Conservation (phyloP, 495 filamentous ascomycete species). For the Tetracladium setigerum region DNA sequence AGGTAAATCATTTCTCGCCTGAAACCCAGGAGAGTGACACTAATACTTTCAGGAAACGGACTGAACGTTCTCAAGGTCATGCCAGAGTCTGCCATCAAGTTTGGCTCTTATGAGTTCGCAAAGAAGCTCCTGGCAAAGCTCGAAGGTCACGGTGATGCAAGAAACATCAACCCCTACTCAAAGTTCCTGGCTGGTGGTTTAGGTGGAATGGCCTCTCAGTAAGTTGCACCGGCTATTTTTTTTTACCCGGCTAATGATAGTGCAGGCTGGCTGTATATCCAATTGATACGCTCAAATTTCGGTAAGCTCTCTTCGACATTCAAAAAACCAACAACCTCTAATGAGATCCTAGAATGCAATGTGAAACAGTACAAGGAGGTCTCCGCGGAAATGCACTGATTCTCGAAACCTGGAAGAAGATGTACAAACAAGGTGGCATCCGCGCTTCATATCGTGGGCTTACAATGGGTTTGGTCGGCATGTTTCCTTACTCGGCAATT, state of each 20-base stretch:
- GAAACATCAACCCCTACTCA: slow-evolving; percentile 68
- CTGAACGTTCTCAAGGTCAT: slow-evolving; percentile 96
- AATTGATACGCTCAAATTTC: slow-evolving; percentile 93
- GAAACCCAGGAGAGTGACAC: slow-evolving; percentile 4
- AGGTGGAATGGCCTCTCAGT: slow-evolving; percentile 90
- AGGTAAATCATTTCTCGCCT: slow-evolving; percentile 46
- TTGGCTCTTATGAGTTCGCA: slow-evolving; percentile 92
- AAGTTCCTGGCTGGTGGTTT: slow-evolving; percentile 85
- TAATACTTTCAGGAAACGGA: slow-evolving; percentile 71
- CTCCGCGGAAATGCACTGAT: slow-evolving; percentile 80
- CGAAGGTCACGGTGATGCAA: slow-evolving; percentile 83
- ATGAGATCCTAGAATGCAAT: slow-evolving; percentile 60
- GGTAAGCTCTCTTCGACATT: slow-evolving; percentile 13
- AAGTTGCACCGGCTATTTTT: slow-evolving; percentile 26
- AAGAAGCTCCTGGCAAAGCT: slow-evolving; percentile 80
- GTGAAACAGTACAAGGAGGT: slow-evolving; percentile 81
- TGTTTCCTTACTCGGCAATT: slow-evolving; percentile 97
- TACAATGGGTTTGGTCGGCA: slow-evolving; percentile 84
- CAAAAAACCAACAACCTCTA: slow-evolving; percentile 31
- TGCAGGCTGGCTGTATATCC: slow-evolving; percentile 85
- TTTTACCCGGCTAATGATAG: not conserved
- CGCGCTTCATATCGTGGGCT: slow-evolving; percentile 84
- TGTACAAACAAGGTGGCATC: slow-evolving; percentile 68
- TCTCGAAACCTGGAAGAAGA: slow-evolving; percentile 69
- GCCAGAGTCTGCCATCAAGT: slow-evolving; percentile 95